These are phyloP conservation scores for Naganishia sp. DNA, from an alignment of 1,284 basidiomycete genomes.

Conservation along the genomic window DNA sequence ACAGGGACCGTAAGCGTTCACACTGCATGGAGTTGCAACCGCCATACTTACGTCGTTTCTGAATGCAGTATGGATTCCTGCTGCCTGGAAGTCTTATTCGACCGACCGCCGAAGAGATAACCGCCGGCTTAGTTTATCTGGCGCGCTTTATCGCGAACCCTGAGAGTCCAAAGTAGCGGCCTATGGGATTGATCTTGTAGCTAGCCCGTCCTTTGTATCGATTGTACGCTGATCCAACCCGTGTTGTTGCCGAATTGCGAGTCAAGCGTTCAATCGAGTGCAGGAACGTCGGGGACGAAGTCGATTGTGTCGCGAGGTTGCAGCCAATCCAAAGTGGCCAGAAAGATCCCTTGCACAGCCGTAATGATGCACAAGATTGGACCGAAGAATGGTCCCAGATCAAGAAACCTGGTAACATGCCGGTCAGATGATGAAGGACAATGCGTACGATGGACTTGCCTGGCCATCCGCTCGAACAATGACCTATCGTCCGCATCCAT, in stretches of 20 bases:
- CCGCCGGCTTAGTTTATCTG: slow-evolving; percentile 66
- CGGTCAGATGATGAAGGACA: slow-evolving; percentile 3
- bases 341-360: slow-evolving; percentile 54
- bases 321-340: slow-evolving; percentile 47
- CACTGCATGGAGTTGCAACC: not conserved
- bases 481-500: slow-evolving; percentile 64
- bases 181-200: not conserved
- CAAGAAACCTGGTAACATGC: slow-evolving; percentile 43
- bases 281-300: slow-evolving; percentile 38
- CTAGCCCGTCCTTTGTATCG: not conserved
- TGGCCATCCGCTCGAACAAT: slow-evolving; percentile 68
- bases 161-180: slow-evolving; percentile 34
- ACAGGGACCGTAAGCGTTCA: slow-evolving; percentile 68
- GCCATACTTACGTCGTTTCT: slow-evolving; percentile 1
- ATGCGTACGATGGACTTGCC: slow-evolving; percentile 57
- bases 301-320: slow-evolving; percentile 50
- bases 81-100: slow-evolving; percentile 72
- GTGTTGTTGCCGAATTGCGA: not conserved
- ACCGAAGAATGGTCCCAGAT: slow-evolving; percentile 54
- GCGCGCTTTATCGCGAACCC: slow-evolving; percentile 63
- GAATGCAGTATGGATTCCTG: slow-evolving; percentile 73
- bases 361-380: slow-evolving; percentile 56
- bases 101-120: slow-evolving; percentile 74
- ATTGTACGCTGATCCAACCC: not conserved
- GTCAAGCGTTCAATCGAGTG: not conserved